A percentile compares a stretch with the other conserved stretches of the same genome.
Evolutionary conservation across 2,329 filamentous ascomycete genomes (phyloP).

Genomic region (Ophiosphaerella korrae): DNA sequence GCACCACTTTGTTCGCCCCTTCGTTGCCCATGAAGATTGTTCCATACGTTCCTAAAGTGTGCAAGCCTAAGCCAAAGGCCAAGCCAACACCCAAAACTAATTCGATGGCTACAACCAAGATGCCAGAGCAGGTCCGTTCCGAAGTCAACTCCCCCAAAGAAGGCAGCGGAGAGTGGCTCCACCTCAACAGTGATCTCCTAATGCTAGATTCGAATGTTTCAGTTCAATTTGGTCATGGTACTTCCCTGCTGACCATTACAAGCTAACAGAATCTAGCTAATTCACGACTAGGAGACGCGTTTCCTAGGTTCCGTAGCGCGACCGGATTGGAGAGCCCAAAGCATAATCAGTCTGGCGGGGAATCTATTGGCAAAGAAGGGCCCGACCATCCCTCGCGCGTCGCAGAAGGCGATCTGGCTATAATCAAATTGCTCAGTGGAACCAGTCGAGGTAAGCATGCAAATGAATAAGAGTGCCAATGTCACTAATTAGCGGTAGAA

Average conservation of each 20-base stretch:
- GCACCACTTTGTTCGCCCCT: conserved; percentile 2
- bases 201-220: conserved; percentile 8
- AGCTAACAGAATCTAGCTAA: conserved; percentile 12
- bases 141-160: conserved; percentile 3
- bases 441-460: conserved; percentile 13
- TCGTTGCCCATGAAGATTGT: conserved; percentile 10
- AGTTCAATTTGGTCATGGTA: conserved; percentile 11
- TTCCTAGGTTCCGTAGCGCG: background rate
- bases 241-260: conserved; percentile 9
- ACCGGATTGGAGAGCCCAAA: conserved; percentile 3
- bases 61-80: conserved; percentile 3
- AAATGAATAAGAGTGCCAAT: conserved; percentile 6
- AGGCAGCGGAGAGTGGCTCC: conserved; percentile 2
- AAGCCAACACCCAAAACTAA: conserved; percentile 8
- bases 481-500: conserved; percentile 3
- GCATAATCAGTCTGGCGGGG: conserved; percentile 4
- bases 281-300: conserved; percentile 6
- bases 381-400: conserved; percentile 3
- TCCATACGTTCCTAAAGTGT: conserved; percentile 11
- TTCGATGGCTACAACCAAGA: conserved; percentile 9
- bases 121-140: conserved; percentile 7
- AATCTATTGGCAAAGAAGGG: conserved; percentile 7
- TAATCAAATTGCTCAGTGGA: conserved; percentile 5
- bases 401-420: conserved; percentile 3
- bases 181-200: conserved; percentile 7